Percentiles rank a stretch among this genome's conserved stretches.
These are phyloP conservation scores for Populus tremula DNA, from an alignment of 345 rosid genomes.

Conservation along the genomic window DNA sequence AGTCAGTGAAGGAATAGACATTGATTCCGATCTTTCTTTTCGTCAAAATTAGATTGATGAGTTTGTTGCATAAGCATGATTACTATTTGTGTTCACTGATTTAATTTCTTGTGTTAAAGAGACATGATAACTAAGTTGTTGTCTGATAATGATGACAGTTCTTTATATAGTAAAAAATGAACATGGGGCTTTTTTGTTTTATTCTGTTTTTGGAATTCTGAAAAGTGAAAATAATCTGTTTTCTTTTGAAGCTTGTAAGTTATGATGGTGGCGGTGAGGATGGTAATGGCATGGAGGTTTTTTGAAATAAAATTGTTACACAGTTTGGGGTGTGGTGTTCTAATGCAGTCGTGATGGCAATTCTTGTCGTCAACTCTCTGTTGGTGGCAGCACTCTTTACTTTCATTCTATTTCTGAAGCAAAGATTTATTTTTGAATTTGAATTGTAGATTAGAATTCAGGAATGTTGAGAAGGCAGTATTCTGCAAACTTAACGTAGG, in stretches of 20 bases:
- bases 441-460: not conserved
- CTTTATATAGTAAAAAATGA: not conserved
- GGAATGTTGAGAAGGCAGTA: not conserved
- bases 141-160: not conserved
- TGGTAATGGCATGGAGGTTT: not conserved
- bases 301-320: not conserved
- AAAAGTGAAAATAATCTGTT: not conserved
- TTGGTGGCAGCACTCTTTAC: not conserved
- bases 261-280: not conserved
- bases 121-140: not conserved
- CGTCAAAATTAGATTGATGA: not conserved
- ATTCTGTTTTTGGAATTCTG: not conserved
- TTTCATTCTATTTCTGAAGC: not conserved
- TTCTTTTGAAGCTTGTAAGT: not conserved
- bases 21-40: not conserved
- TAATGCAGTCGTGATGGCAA: not conserved
- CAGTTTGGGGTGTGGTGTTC: not conserved
- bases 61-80: not conserved
- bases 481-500: not conserved
- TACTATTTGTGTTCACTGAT: not conserved
- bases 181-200: not conserved
- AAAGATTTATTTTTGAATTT: not conserved
- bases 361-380: not conserved
- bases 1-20: not conserved
- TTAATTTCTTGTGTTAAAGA: not conserved